Evolutionary conservation across 2,329 filamentous ascomycete genomes (phyloP), one percentile per base, ranked within the genome.

Genomic region (Cladobotryum protrusum): DNA sequence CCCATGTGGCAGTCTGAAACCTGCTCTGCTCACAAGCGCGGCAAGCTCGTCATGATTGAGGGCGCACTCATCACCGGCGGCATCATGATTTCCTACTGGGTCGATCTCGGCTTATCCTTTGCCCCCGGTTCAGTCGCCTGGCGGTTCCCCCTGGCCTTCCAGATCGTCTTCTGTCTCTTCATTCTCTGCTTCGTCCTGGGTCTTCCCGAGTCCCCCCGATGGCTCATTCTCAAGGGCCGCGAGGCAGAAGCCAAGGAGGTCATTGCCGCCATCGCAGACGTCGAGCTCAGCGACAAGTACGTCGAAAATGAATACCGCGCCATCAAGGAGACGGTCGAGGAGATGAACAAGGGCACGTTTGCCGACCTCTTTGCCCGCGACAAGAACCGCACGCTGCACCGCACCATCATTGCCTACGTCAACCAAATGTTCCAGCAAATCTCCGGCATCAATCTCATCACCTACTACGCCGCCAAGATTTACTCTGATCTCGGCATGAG

Each of bases 361-460:
- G 61, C 60, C 2, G 72, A 82, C 47, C 75, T 85, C 65, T 83
- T 85, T 59, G 75, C 69, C 12, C 72, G 78, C 7, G 74, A 76
- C 20, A 64, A 76, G 48, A 83, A 81, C 73, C 75, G 83, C 24
- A 59, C 64, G 37, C 72, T 83, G 3, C 83, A 74, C 43, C 73
- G 83, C 14, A 74, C 86, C 45, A 63, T 83, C 55, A 78, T 84
- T 53, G 83, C 79, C 18, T 77, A 77, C 39, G 65, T 79, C 32
- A 76, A 84, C 36, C 82, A 87, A 61, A 74, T 82, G 53, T 83
- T 86, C 57, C 81, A 82, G 43, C 82, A 86, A 55, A 76, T 86
- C 58, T 77, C 74, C n/a, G 79, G 79, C 40, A 78, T 79, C 57
- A 79, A 83, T 57, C 75, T 83, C 19, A 83, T 84, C 50, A 78